Base-by-base conservation (phyloP, 2,329 filamentous ascomycete species). In the Fusarium penzigii region DNA sequence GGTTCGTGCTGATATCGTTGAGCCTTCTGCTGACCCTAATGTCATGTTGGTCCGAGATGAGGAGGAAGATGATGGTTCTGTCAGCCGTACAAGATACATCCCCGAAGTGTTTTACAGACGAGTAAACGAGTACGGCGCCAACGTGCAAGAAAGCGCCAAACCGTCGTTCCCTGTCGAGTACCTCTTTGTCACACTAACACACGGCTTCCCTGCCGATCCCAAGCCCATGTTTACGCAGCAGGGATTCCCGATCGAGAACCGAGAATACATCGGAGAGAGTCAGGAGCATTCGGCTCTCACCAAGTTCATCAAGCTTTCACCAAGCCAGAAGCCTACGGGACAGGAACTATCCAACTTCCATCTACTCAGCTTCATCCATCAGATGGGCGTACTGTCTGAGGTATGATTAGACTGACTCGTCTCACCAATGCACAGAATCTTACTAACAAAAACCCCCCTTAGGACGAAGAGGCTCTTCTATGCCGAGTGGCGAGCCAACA, bases 121-220 rank as follows among this genome's bases (percentile, higher is more conserved):
- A 62, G 91, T 96, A 72, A 99, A 99, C 72, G 93, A 99, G 70
- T 96, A 99, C 68, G 92, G 92, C 34, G 90, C 89, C 58, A 96
- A 93, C 63, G 94, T 97, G 8, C 94, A 97, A 70, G 91, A 97
- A 72, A 97, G 96, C 64, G 94, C 94, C 20, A 97, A 97, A 69
- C 94, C 94, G 1, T 86, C 89, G 42, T 99, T 99, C 70, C 94
- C 94, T 0, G 92, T 97, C 44, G 94, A 99, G 70, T 99, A 97
- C 70, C 82, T 99, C 34, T 86, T 97, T 51, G 90, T 97, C 55
- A 97, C 94, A 9, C 81, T 99, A 57, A 99, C 94, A 1, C 93
- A 99, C 68, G 94, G 94, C 53, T 97, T 99, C 76, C 94, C 94
- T 3, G 90, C 87, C 47, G 80, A 86, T 42, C 83, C 90, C 5